Base-by-base conservation (phyloP, 352 stramenopile species). In the Phytopythium oedochilum region DNA sequence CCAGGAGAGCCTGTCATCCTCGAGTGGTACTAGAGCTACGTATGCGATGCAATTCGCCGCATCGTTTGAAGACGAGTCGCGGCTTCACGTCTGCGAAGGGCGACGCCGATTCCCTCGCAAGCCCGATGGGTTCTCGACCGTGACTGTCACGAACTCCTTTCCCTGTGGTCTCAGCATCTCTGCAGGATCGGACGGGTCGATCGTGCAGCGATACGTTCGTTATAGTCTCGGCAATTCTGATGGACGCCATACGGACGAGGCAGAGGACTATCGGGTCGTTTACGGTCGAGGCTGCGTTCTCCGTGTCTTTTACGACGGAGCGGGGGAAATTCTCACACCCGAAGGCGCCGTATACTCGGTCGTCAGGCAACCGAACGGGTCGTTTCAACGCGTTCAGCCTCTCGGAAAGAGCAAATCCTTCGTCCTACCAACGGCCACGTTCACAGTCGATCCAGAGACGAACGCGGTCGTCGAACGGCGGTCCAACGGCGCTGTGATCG, bases 361-460 rank as follows among this genome's bases (percentile, higher is more conserved):
- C 5, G 36, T 22, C 15, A 50, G 26, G 22, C 5, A 44, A 2
- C n/a, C 34, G 22, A 5, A 43, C 23, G 36, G 42, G 35, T 22
- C 35, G 28, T 14, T 22, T 35, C 31, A 53, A 40, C 15, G 46
- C 22, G 8, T 12, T 2, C 18, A 12, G 12, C 10, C n/a, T 25
- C 3, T 17, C 8, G 6, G 52, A 63, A 22, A n/a, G 17, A 12
- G 22, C 18, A 29, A 8, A 12, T 8, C 9, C 10, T 28, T 14
- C 4, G 2, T 28, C 28, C 66, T 22, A 52, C 39, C 11, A 43
- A 65, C 29, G 32, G 47, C 31, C 14, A 60, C 48, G 10, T 72
- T 77, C 29, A 69, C 71, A 4, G 76, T 92, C 6, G 83, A 92
- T 47, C 78, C 78, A 4, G 76, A 88, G 46, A 89, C 80, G 3